Evolutionary conservation across 148 eudicot species (phyloP), one percentile per base, ranked within the genome.

Genomic region (Fagopyrum homotropicum): DNA sequence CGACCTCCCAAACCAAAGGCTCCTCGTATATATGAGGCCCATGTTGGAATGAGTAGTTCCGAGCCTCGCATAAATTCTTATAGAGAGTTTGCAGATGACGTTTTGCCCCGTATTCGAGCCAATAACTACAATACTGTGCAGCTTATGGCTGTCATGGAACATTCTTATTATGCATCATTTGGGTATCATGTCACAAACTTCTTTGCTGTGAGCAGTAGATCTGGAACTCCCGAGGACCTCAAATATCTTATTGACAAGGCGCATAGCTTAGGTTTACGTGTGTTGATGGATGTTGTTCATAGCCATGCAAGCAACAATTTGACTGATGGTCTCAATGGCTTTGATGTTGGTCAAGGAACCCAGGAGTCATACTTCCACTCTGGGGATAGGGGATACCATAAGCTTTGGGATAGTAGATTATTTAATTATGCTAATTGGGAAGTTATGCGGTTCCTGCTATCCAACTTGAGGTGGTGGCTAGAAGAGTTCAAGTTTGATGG

Each of bases 121-220:
- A 94, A 92, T 79, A 94, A 94, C 78, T 94, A 94, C 78, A 94
- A 94, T 76, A 91, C 93, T 49, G 88, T 94, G 80, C 98, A 94
- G 84, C 84, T 94, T 82, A 94, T 94, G 98, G 98, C 98, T 56
- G 86, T 94, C 71, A 94, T 94, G 98, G 98, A 94, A 79, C 98
- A 94, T 84, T 91, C 97, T 74, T 91, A 90, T 82, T 94, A 94
- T 81, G 98, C 84, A 50, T 94, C 97, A 47, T 94, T 94, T 82
- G 98, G 98, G 26, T 94, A 94, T 80, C 98, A 94, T 69, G 92
- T 94, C 66, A 94, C 98, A 57, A 92, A 94, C 82, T 94, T 94
- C 79, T 94, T 90, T 84, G 97, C 98, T 49, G 98, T 86, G 75
- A 94, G 98, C 78, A 94, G 96, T 77, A 84, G 97, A 79, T 92